These are phyloP conservation scores for Exsudoporus frostii DNA, from an alignment of 768 basidiomycete genomes.

Conservation along the genomic window DNA sequence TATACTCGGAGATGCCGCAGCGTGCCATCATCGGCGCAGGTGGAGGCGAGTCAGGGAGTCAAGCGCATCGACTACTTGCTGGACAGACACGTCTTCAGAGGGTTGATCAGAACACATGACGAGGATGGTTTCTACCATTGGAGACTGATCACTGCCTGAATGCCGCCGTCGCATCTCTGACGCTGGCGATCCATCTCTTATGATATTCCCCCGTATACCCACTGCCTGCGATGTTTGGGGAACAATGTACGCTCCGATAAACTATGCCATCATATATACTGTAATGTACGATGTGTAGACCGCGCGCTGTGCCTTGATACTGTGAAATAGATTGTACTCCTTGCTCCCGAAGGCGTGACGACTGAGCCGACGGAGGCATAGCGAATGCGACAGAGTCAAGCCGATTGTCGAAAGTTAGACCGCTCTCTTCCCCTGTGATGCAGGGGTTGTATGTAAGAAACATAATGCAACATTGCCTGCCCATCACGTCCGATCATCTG, in stretches of 20 bases:
- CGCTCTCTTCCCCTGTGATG: background rate
- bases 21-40: slow-evolving; percentile 28
- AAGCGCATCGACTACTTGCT: slow-evolving; percentile 39
- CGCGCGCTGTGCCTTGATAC: background rate
- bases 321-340: background rate
- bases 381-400: background rate
- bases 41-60: slow-evolving; percentile 38
- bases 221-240: background rate
- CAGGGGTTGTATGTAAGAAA: background rate
- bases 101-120: slow-evolving; percentile 32
- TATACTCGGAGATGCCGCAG: slow-evolving; percentile 36
- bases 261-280: background rate
- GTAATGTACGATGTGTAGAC: background rate
- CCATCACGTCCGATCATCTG: background rate
- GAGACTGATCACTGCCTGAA: slow-evolving; percentile 25
- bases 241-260: background rate
- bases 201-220: slow-evolving; percentile 1
- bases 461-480: background rate
- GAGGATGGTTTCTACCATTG: slow-evolving; percentile 31
- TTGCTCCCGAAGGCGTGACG: background rate
- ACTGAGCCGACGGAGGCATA: background rate
- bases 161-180: background rate
- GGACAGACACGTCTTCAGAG: slow-evolving; percentile 36
- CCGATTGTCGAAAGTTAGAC: too few relatives aligned
- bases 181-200: background rate